Evolutionary conservation across 2,329 filamentous ascomycete genomes (phyloP), one percentile per base, ranked within the genome.

Genomic region (Aspergillus neoniger): DNA sequence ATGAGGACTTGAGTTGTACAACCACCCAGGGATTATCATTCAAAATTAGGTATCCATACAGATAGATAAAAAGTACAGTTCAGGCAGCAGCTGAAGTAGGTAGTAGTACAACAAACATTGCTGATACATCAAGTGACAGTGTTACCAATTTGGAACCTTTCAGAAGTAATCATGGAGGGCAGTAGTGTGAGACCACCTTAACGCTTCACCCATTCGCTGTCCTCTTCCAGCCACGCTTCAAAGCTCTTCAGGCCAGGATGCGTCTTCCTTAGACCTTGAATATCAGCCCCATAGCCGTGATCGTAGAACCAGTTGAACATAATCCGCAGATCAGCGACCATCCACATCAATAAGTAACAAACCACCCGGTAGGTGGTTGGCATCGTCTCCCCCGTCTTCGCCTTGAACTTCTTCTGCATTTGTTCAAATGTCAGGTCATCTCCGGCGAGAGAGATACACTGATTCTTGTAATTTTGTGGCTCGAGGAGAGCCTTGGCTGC

Each of bases 281-380:
- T 75, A 69, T 85, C 79, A 3, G 76, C 80, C 6, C 73, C 74
- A 66, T 80, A 85, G 0, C 82, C 82, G 21, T 78, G 75, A 5
- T 76, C 72, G 51, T 72, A 71, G 62, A 85, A 85, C 82, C 83
- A 85, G 10, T 73, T 72, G 48, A 82, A 78, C 81, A 84, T 84
- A 10, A 72, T 39, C 7, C 76, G 76, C 36, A 82, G 32, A 57
- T 83, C 81, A 10, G 74, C 75, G n/a, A 81, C 69, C 41, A 73
- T 66, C 67, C 71, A 79, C 73, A 80, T 73, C 19, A 84, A 64
- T 14, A 72, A 67, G 4, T 67, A 71, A 0, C 73, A 76, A 14
- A 84, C 62, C 23, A 81, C 69, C 4, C 72, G 66, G 59, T 77
- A 85, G 1, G 74, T 73, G 15, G 67, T 72, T 0, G 81, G 81